Percentiles rank a stretch among this genome's conserved stretches.
Conservation (phyloP, 2,329 filamentous ascomycete species). For the Phialophora verrucosa region DNA sequence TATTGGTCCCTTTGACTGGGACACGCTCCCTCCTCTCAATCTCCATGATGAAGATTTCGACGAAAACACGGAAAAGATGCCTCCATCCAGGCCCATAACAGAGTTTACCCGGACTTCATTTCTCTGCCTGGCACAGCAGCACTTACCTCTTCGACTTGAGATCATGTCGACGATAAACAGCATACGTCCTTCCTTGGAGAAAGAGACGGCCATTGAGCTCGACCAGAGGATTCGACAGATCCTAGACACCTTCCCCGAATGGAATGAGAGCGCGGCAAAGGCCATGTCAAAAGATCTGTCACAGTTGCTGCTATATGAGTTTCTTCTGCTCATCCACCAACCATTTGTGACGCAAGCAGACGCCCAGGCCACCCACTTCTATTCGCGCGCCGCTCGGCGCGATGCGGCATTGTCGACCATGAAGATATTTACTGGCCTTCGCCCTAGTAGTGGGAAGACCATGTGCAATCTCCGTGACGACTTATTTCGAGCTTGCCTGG, state of each 20-base stretch:
- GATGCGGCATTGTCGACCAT: conserved; percentile 35
- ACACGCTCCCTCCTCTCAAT: conserved; percentile 53
- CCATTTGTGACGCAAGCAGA: conserved; percentile 40
- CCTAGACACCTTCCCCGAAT: conserved; percentile 40
- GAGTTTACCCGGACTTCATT: conserved; percentile 42
- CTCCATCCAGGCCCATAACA: conserved; percentile 33
- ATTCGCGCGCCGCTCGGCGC: conserved; percentile 40
- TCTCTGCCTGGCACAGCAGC: conserved; percentile 39
- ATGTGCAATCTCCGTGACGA: conserved; percentile 30
- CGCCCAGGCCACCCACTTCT: conserved; percentile 37
- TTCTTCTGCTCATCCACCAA: conserved; percentile 42
- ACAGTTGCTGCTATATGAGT: conserved; percentile 42
- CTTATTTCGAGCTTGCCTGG: conserved; percentile 28
- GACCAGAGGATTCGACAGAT: conserved; percentile 41
- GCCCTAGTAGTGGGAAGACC: conserved; percentile 19
- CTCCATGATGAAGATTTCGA: conserved; percentile 42
- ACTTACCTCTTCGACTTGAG: conserved; percentile 41
- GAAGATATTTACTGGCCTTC: conserved; percentile 30
- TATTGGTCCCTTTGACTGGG: conserved; percentile 52
- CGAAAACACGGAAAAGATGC: conserved; percentile 30
- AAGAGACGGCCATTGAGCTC: conserved; percentile 40
- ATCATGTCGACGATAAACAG: conserved; percentile 43
- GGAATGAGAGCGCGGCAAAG: conserved; percentile 26
- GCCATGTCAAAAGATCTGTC: conserved; percentile 37
- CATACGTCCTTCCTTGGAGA: conserved; percentile 36